Base-by-base conservation (phyloP, 805 yeast species). In the Cyberlindnera mississippiensis region DNA sequence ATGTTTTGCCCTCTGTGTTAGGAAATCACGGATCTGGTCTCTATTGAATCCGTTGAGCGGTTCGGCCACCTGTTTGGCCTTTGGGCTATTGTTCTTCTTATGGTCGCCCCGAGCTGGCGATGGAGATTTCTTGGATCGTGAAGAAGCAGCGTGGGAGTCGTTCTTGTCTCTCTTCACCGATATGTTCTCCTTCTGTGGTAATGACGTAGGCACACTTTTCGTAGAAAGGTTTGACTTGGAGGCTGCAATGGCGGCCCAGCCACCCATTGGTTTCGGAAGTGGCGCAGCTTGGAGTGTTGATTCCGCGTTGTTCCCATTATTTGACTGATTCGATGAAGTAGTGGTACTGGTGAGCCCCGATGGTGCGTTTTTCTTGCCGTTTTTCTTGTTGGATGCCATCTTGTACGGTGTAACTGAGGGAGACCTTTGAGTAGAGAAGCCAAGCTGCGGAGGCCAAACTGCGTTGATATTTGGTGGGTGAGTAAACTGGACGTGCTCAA, bases 211-310 rank as follows among this genome's bases (percentile, higher is more conserved):
- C 14, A 13, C 29, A 27, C n/a, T 6, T 27, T 27, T 27, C 12
- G 29, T 27, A n/a, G 29, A 12, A 13, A 37, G 11, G 8, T 33
- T 12, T 4, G 29, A 15, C 30, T 37, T 44, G 3, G 41, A 37
- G 12, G 51, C 52, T 4, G 50, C 51, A 26, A 47, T 42, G 27
- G 53, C 48, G 8, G 55, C 55, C 55, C 55, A 51, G 1, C 53
- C 55, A 24, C 24, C 26, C 13, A 6, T 27, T 27, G 29, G 29
- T n/a, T 27, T 27, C 12, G 29, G 6, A 10, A 13, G 14, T 16
- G 37, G 19, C 19, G 19, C 18, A 11, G 6, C 17, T n/a, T 26
- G 31, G 11, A 26, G 5, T 2, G 36, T 17, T 8, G 36, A 24
- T 28, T 35, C 37, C 6, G 18, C 33, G 35, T 36, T 36, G 22